Evolutionary conservation across 306 rosid genomes (phyloP).

Genomic region (Rubus parviflorus): DNA sequence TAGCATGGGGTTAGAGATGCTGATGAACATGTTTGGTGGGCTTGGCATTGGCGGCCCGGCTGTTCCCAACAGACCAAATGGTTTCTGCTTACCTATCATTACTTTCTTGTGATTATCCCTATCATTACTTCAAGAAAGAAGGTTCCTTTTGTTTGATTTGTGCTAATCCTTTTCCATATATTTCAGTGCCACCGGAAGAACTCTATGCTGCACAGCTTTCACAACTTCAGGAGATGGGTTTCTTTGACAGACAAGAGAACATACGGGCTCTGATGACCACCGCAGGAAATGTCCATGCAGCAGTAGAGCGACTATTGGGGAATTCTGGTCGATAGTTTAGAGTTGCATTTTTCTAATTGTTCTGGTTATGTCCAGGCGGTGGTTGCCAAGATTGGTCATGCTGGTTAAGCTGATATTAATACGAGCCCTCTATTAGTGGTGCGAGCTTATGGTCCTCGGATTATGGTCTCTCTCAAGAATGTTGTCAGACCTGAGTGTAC

Average conservation of each 20-base stretch:
- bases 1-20: constrained; percentile 62
- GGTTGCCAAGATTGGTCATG: constrained; percentile 36
- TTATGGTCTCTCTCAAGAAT: constrained; percentile 28
- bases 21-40: constrained; percentile 89
- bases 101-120: no score
- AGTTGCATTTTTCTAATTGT: constrained; percentile 24
- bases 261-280: constrained; percentile 81
- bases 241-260: constrained; percentile 86
- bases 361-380: constrained; percentile 19
- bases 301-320: constrained; percentile 82
- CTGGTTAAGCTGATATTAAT: constrained; percentile 34
- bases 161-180: constrained; percentile 3
- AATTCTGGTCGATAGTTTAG: constrained; percentile 62
- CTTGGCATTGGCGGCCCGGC: constrained; percentile 82
- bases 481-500: constrained; percentile 35
- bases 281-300: constrained; percentile 82
- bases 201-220: constrained; percentile 77
- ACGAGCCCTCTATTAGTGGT: not conserved
- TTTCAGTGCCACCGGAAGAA: constrained; percentile 81
- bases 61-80: constrained; percentile 68
- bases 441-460: constrained; percentile 26
- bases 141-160: not conserved
- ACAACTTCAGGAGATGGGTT: constrained; percentile 96
- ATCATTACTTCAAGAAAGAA: constrained; percentile 5
- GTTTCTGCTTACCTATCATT: constrained; percentile 38